phyloP scores from a whole-genome alignment of 345 rosid species.

The Kandelia obovata region DNA sequence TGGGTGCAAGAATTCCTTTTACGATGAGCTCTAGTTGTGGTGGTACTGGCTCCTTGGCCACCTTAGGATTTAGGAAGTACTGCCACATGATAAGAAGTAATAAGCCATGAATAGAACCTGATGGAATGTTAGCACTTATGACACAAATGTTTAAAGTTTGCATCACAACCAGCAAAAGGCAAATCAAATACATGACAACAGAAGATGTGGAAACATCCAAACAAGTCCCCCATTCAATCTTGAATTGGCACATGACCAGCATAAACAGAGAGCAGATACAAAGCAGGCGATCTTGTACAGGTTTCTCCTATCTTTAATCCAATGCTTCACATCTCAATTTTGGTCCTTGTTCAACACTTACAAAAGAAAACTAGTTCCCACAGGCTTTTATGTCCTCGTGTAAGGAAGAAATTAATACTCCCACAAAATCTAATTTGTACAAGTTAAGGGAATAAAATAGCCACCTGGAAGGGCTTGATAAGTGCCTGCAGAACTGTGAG shows the following conservation, averaged over 20 bases:
- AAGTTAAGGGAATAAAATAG: not conserved
- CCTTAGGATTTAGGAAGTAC: slow-evolving; percentile 83
- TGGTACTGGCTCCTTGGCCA: slow-evolving; percentile 78
- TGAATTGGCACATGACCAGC: no score
- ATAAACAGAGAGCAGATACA: no score
- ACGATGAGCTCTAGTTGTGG: slow-evolving; percentile 65
- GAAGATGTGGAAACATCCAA: no score
- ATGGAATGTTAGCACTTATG: not conserved
- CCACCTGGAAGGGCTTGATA: slow-evolving; percentile 80
- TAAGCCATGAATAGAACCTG: not conserved
- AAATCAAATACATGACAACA: no score
- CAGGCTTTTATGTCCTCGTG: no score
- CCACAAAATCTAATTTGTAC: not conserved
- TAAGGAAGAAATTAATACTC: no score
- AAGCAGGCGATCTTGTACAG: no score
- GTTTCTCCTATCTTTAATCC: no score
- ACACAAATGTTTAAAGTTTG: not conserved
- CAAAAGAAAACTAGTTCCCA: no score
- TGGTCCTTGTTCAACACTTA: no score
- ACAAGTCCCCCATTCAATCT: no score
- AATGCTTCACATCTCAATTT: no score
- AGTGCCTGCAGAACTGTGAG: slow-evolving; percentile 61
- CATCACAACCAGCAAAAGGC: not conserved
- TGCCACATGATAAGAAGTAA: slow-evolving; percentile 25
- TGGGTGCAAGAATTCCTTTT: slow-evolving; percentile 61